Base-by-base conservation (phyloP, 805 yeast species). In the Nadsonia fulvescens region DNA sequence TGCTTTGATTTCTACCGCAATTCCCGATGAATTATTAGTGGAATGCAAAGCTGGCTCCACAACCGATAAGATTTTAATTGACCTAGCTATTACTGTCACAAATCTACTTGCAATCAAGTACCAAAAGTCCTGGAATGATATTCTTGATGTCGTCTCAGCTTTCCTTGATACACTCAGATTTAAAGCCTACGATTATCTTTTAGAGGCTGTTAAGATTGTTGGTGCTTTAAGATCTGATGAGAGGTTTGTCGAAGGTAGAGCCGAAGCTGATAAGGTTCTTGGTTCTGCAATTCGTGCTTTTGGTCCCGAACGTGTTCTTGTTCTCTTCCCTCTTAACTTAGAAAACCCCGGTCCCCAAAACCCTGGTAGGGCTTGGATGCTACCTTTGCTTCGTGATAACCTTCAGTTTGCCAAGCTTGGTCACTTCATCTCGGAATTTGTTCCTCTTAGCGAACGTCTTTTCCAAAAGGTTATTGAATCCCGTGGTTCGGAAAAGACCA, bases 321-420 rank as follows among this genome's bases (percentile, higher is more conserved):
- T 65, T 23, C 55, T 64, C 4, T 58, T 89, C 17, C 96, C 99
- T 5, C 57, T 89, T 42, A 81, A 86, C 43, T 58, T 89, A 39
- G 58, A 61, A 15, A 61, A 63, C 23, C 66, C 73, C 4, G 47
- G 35, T 2, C 39, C 55, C 14, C 50, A 54, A 16, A 58, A 61
- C 22, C 63, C 71, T n/a, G 95, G 95, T 23, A 67, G 96, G 46
- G 95, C 95, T 23, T 89, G 96, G 95, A 44, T 89, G 39, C 61
- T 89, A 36, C 98, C 98, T 7, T 47, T 89, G 17, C 61, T 89
- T 34, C 73, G 95, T 53, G 95, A 83, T 41, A 70, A 78, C 41
- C 75, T 81, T 14, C 64, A 71, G 39, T 63, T 68, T 40, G 74
- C 95, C 2, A 59, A 62, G 24, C 55, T 89, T 30, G 54, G 62